Evolutionary conservation across 108 stramenopile species (phyloP).

Genomic region (Discostella stelligeroides): DNA sequence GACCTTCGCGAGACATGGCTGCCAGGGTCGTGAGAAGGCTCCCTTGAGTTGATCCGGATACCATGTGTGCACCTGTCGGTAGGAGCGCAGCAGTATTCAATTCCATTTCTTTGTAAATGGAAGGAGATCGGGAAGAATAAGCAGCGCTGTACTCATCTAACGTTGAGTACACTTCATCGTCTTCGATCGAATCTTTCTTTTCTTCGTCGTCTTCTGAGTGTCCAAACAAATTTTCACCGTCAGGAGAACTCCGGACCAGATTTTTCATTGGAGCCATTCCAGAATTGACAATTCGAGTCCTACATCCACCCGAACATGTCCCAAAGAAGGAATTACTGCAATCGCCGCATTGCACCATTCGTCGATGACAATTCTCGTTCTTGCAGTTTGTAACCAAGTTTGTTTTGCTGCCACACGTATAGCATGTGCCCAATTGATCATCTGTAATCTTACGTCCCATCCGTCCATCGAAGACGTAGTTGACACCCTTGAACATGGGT

Average conservation of each 20-base stretch:
- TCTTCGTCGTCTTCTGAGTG: conserved; percentile 6
- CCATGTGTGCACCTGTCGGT: conserved; percentile 87
- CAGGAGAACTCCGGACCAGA: neutral
- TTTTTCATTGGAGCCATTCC: conserved; percentile 46
- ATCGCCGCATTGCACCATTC: conserved; percentile 91
- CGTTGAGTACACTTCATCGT: conserved; percentile 40
- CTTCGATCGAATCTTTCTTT: conserved; percentile 2
- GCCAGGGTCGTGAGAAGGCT: conserved; percentile 75
- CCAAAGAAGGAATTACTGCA: conserved; percentile 66
- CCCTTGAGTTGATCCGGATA: conserved; percentile 84
- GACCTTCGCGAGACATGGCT: conserved; percentile 72
- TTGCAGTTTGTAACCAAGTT: conserved; percentile 87
- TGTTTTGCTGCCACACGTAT: conserved; percentile 89
- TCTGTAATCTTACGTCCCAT: conserved; percentile 92
- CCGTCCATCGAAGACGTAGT: conserved; percentile 97
- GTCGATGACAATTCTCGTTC: conserved; percentile 88
- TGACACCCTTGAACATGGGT: conserved; percentile 90
- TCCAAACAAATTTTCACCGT: neutral
- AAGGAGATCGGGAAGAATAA: conserved; percentile 62
- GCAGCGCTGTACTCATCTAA: conserved; percentile 79
- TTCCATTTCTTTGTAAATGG: conserved; percentile 71
- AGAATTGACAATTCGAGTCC: conserved; percentile 63
- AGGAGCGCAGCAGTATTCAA: conserved; percentile 69
- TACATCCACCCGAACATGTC: conserved; percentile 87
- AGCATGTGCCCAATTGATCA: conserved; percentile 82